Evolutionary conservation across 106 monocot species (phyloP), one percentile per base, ranked within the genome.

Genomic region (Ottelia alismoides): DNA sequence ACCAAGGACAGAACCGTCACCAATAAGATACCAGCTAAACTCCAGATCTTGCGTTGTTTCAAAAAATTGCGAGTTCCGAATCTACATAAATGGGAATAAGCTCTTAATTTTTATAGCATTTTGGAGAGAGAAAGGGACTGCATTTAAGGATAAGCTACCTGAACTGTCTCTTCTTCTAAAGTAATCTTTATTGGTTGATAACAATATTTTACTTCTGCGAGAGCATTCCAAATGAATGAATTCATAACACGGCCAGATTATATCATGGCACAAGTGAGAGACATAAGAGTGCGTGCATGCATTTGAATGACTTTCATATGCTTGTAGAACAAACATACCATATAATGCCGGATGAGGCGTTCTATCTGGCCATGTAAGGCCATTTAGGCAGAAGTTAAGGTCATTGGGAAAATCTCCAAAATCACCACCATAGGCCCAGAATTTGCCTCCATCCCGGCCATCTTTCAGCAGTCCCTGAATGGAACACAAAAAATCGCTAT

Each of bases 391-490:
- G 66, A 98, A 98, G 66, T 98, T 98, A 44, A 79, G 79, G 52
- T 98, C 96, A 68, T 98, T 98, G 12, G 89, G 89, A 31, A 32
- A 49, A 68, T 98, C 96, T 61, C 96, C 96, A 71, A 89, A 98
- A 52, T 89, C 89, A 61, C 96, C 96, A 14, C 96, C 96, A 73
- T 98, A 98, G 9, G 96, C 89, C 96, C 96, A 98, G 26, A 77
- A 60, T 51, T 98, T 89, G 20, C 45, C 18, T 55, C 96, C 96
- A 82, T 98, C 76, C 47, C 29, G 62, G 51, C 53, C 75, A 62
- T 78, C 76, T 59, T 98, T 98, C 31, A 98, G 70, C 51, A 98
- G 72, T 7, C 82, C 96, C 96, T 98, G n/a, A n/a, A n/a, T n/a
- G n/a, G n/a, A n/a, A n/a, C n/a, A n/a, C n/a, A n/a, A n/a, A n/a